phyloP scores from a whole-genome alignment of 2,329 filamentous ascomycete genomes.

The Aspergillus hortae region DNA sequence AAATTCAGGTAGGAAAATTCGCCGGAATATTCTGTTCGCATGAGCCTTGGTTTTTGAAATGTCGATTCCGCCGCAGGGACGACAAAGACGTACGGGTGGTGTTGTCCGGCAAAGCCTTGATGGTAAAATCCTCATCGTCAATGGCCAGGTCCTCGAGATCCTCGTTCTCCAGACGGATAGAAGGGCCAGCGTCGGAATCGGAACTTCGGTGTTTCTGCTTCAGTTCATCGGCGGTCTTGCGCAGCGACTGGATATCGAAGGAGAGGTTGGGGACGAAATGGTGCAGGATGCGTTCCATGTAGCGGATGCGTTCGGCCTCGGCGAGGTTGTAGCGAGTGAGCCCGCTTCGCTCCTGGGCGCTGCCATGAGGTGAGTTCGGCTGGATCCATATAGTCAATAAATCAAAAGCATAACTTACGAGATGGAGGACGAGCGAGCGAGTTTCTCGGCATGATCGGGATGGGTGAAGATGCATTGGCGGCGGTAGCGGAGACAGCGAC shows the following conservation, averaged over 20 bases:
- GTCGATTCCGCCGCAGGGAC: neutral
- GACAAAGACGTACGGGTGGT: constrained; percentile 32
- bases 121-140: constrained; percentile 40
- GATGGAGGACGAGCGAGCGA: constrained; percentile 27
- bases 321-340: constrained; percentile 32
- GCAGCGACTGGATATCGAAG: constrained; percentile 42
- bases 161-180: constrained; percentile 29
- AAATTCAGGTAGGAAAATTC: constrained; percentile 46
- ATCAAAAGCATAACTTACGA: constrained; percentile 22
- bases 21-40: constrained; percentile 40
- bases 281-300: constrained; percentile 49
- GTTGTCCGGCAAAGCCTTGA: constrained; percentile 38
- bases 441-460: constrained; percentile 31
- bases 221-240: constrained; percentile 43
- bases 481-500: constrained; percentile 50
- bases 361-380: constrained; percentile 2
- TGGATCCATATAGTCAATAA: neutral
- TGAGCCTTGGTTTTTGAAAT: neutral
- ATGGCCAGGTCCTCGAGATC: constrained; percentile 40
- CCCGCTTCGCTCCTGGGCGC: constrained; percentile 28
- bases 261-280: constrained; percentile 47
- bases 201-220: constrained; percentile 35
- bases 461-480: constrained; percentile 50
- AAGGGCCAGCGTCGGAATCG: constrained; percentile 26
- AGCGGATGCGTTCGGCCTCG: constrained; percentile 34